Conservation (phyloP, 352 stramenopile genomes). For the Phytophthora citrophthora region DNA sequence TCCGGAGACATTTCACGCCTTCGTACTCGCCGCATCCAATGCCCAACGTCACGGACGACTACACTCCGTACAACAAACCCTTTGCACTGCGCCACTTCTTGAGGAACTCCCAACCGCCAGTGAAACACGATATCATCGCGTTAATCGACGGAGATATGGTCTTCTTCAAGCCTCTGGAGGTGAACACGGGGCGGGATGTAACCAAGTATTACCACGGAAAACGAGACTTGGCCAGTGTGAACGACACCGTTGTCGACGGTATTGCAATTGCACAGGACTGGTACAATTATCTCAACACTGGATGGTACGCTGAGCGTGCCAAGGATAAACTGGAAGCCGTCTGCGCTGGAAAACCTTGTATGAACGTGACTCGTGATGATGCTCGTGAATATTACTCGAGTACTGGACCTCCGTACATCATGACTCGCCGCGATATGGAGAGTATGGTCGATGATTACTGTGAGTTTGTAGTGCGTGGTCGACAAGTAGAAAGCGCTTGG, state of each 20-base stretch:
- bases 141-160: constrained; percentile 50
- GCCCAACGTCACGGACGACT: constrained; percentile 47
- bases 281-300: constrained; percentile 46
- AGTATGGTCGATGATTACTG: constrained; percentile 62
- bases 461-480: constrained; percentile 47
- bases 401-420: constrained; percentile 63
- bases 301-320: constrained; percentile 41
- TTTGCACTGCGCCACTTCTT: constrained; percentile 62
- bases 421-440: constrained; percentile 54
- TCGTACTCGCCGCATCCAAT: constrained; percentile 48
- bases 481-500: constrained; percentile 45
- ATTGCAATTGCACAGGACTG: constrained; percentile 57
- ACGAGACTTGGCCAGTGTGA: constrained; percentile 36
- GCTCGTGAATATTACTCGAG: constrained; percentile 52
- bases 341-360: constrained; percentile 40
- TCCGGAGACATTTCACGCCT: constrained; percentile 57
- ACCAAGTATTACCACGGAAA: constrained; percentile 49
- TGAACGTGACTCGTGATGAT: constrained; percentile 40
- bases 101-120: constrained; percentile 43
- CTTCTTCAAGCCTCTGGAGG: constrained; percentile 50
- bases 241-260: constrained; percentile 51
- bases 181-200: constrained; percentile 51
- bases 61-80: constrained; percentile 66
- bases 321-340: constrained; percentile 40
- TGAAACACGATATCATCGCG: constrained; percentile 44